A percentile compares a stretch with the other conserved stretches of the same genome.
phyloP scores from a whole-genome alignment of 345 rosid species.

The Aegle marmelos region DNA sequence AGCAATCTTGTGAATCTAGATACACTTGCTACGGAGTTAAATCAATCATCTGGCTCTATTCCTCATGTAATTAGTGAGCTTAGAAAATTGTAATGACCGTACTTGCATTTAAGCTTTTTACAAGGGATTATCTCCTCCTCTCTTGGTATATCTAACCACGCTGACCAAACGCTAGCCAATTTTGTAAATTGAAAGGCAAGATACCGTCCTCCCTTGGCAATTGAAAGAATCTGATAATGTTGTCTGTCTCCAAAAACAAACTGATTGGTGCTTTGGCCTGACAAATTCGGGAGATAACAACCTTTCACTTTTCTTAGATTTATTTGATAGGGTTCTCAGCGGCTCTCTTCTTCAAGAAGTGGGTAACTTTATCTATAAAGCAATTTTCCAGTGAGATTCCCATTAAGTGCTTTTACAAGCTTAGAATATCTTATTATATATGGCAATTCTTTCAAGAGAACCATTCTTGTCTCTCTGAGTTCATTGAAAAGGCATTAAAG shows the following conservation, averaged over 20 bases:
- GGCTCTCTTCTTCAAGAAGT: not conserved
- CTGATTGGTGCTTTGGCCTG: conserved; percentile 13
- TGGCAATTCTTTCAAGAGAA: conserved; percentile 2
- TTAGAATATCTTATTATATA: not conserved
- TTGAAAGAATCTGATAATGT: not conserved
- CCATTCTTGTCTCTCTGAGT: not conserved
- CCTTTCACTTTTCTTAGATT: not conserved
- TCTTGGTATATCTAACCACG: not conserved
- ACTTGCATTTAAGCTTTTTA: not conserved
- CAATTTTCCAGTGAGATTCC: conserved; percentile 13
- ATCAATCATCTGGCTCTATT: conserved; percentile 10
- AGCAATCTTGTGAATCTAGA: conserved; percentile 22
- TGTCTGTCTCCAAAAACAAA: not conserved
- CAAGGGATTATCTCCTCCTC: conserved; percentile 12
- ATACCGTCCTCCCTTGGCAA: conserved; percentile 13
- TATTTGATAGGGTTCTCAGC: not conserved
- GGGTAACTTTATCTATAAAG: conserved; percentile 1
- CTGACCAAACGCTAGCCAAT: too few species aligned
- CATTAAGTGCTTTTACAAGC: not conserved
- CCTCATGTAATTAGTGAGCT: not conserved
- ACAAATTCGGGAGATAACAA: not conserved
- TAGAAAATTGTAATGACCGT: too few species aligned
- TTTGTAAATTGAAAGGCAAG: conserved; percentile 10
- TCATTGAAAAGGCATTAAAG: not conserved
- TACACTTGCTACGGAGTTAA: not conserved